A percentile compares a stretch with the other conserved stretches of the same genome.
Evolutionary conservation across 2,329 filamentous ascomycete species (phyloP).

Genomic region (Xylaria sp.): DNA sequence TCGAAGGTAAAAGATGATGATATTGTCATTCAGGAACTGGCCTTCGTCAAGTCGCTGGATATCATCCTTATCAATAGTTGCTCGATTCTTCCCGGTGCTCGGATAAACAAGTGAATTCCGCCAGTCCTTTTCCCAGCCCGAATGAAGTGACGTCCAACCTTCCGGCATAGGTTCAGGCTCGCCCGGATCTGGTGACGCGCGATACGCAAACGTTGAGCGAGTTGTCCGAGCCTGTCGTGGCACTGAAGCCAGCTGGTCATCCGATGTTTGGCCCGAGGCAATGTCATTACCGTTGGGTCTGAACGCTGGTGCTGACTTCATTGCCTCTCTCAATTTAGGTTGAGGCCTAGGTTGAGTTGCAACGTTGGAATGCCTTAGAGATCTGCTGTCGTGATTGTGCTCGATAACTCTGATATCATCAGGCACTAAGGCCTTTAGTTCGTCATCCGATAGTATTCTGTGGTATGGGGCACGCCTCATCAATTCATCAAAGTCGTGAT

Average conservation of each 20-base stretch:
- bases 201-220: constrained; percentile 38
- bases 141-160: constrained; percentile 63
- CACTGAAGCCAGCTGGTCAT: constrained; percentile 10
- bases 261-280: constrained; percentile 20
- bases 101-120: constrained; percentile 71
- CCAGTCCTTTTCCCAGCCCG: constrained; percentile 65
- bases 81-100: constrained; percentile 66
- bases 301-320: constrained; percentile 31
- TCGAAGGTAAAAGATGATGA: constrained; percentile 88
- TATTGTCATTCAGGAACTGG: constrained; percentile 90
- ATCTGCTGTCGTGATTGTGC: constrained; percentile 36
- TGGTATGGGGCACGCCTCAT: constrained; percentile 24
- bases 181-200: constrained; percentile 30
- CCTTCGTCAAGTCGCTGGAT: constrained; percentile 82
- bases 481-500: constrained; percentile 33
- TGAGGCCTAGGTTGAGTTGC: constrained; percentile 6
- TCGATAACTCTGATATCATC: constrained; percentile 46
- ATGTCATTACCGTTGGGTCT: constrained; percentile 13
- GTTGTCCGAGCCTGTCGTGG: constrained; percentile 38
- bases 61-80: constrained; percentile 76
- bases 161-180: constrained; percentile 40
- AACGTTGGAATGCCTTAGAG: not conserved
- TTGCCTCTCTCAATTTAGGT: constrained; percentile 42
- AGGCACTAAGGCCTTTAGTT: constrained; percentile 3
- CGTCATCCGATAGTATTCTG: constrained; percentile 28